A percentile compares a stretch with the other conserved stretches of the same genome.
Evolutionary conservation across 2,329 filamentous ascomycete species (phyloP).

Genomic region (Drechslera avenae): DNA sequence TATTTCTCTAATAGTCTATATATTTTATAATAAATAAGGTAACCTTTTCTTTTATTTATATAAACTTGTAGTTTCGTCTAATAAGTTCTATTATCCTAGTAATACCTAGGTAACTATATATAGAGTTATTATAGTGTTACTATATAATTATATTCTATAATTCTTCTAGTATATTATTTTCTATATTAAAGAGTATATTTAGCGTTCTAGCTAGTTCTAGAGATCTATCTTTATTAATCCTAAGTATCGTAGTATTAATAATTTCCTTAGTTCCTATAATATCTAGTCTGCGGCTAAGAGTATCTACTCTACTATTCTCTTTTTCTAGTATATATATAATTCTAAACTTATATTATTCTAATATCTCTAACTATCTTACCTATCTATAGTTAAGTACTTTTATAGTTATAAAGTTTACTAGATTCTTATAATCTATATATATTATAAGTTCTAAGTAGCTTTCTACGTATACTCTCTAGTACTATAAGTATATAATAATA

Average conservation of each 20-base stretch:
- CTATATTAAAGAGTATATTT: too few relatives aligned
- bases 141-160: too few relatives aligned
- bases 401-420: constrained; percentile 35
- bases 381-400: constrained; percentile 35
- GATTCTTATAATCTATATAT: constrained; percentile 35
- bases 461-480: too few relatives aligned
- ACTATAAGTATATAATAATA: neutral
- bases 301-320: neutral
- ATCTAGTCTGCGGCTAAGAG: too few relatives aligned
- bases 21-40: constrained; percentile 2
- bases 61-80: constrained; percentile 3
- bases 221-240: too few relatives aligned
- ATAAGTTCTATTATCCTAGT: too few relatives aligned
- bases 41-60: constrained; percentile 2
- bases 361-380: constrained; percentile 26
- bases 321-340: neutral
- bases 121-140: too few relatives aligned
- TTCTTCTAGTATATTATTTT: too few relatives aligned
- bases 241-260: too few relatives aligned
- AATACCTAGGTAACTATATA: neutral
- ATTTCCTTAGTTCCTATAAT: too few relatives aligned
- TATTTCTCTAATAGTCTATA: constrained; percentile 10
- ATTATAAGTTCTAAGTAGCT: neutral
- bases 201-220: too few relatives aligned
- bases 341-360: constrained; percentile 9